Percentiles rank a stretch among this genome's conserved stretches.
Evolutionary conservation across 1,139 yeast species (phyloP).

Genomic region (Suhomyces yuchorum): DNA sequence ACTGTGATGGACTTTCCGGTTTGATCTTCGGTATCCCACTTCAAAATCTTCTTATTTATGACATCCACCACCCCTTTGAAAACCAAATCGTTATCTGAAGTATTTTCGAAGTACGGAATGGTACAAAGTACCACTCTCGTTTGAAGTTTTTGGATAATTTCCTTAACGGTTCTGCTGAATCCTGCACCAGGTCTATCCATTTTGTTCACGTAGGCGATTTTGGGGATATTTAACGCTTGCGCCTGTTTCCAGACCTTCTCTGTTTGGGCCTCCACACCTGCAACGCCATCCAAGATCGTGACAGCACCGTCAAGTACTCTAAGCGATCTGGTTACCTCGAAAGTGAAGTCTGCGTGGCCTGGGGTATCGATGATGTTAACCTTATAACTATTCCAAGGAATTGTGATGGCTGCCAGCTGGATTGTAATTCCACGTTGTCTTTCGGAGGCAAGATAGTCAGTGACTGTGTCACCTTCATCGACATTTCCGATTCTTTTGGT

Average conservation of each 20-base stretch:
- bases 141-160: constrained; percentile 73
- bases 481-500: constrained; percentile 86
- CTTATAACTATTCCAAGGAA: constrained; percentile 78
- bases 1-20: constrained; percentile 62
- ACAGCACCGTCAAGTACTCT: constrained; percentile 94
- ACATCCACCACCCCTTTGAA: constrained; percentile 87
- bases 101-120: constrained; percentile 66
- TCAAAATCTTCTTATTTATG: constrained; percentile 61
- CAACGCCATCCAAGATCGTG: constrained; percentile 90
- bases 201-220: constrained; percentile 80
- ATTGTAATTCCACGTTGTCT: constrained; percentile 93
- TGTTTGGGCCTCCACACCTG: constrained; percentile 98
- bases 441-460: constrained; percentile 89
- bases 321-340: constrained; percentile 87
- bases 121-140: constrained; percentile 76
- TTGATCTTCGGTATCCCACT: constrained; percentile 57
- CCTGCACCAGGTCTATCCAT: constrained; percentile 99
- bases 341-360: constrained; percentile 97
- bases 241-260: constrained; percentile 97
- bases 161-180: constrained; percentile 84
- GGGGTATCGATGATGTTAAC: constrained; percentile 95
- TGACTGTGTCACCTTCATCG: constrained; percentile 95
- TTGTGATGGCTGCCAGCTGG: constrained; percentile 92
- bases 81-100: constrained; percentile 40
- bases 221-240: constrained; percentile 63